These are phyloP conservation scores for Tolypocladium tropicale DNA, from an alignment of 2,329 filamentous ascomycete genomes.

Conservation along the genomic window DNA sequence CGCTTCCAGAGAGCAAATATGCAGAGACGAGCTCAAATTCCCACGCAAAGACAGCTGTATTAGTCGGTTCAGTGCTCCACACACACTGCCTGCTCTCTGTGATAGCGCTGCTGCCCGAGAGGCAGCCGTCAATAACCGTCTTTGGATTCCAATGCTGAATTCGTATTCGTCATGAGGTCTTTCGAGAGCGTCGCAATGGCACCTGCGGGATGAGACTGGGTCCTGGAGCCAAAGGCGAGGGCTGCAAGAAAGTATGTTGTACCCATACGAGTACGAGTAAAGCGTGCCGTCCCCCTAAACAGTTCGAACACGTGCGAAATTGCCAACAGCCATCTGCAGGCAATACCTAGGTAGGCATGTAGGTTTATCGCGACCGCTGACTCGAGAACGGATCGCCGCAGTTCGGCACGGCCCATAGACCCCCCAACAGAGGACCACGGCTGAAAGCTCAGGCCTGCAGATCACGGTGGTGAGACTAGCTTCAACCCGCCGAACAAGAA, in stretches of 20 bases:
- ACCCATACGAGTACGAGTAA: too few species aligned
- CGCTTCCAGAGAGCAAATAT: not conserved
- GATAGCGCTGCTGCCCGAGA: not conserved
- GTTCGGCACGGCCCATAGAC: not conserved
- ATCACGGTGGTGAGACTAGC: not conserved
- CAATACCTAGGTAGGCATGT: not conserved
- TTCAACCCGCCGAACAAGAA: too few species aligned
- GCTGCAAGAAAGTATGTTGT: too few species aligned
- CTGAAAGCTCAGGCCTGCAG: constrained; percentile 8
- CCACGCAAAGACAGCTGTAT: not conserved
- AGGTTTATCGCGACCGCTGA: not conserved
- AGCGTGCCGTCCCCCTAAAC: not conserved
- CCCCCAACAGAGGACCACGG: constrained; percentile 1
- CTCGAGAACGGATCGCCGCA: not conserved
- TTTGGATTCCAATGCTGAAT: too few species aligned
- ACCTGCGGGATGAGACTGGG: too few species aligned
- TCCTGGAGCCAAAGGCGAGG: not conserved
- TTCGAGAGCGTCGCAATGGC: not conserved
- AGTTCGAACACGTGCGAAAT: not conserved
- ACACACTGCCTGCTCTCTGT: not conserved
- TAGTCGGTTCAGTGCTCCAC: not conserved
- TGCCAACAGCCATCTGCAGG: not conserved
- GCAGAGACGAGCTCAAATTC: not conserved
- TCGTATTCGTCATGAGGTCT: not conserved
- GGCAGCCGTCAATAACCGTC: not conserved